Percentiles rank a stretch among this genome's conserved stretches.
Evolutionary conservation across 2,329 filamentous ascomycete genomes (phyloP).

Genomic region (Rhinocladiella mackenziei): DNA sequence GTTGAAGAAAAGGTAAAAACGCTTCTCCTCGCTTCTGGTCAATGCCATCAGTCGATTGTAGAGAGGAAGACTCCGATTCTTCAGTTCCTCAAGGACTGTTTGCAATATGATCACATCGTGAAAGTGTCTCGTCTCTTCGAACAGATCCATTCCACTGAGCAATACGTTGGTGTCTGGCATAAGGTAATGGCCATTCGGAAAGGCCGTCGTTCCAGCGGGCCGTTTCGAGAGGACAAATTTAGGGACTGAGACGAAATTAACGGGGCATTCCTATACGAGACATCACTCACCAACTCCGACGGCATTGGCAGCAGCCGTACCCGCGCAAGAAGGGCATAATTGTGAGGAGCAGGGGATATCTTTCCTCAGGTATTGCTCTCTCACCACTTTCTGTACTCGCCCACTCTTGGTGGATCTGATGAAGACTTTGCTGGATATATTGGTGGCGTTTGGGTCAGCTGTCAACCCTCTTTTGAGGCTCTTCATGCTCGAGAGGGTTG

Average conservation of each 20-base stretch:
- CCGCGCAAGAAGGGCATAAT: conserved; percentile 72
- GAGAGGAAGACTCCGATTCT: conserved; percentile 85
- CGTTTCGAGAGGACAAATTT: conserved; percentile 86
- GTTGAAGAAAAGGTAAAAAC: conserved; percentile 99
- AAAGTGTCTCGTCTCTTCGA: conserved; percentile 86
- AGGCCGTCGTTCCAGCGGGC: conserved; percentile 76
- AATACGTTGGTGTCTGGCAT: conserved; percentile 95
- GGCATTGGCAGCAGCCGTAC: conserved; percentile 72
- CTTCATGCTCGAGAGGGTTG: conserved; percentile 46
- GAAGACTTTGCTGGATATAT: conserved; percentile 92
- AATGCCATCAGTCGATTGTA: conserved; percentile 90
- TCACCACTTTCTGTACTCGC: conserved; percentile 97
- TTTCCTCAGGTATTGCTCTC: conserved; percentile 90
- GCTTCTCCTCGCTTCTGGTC: conserved; percentile 92
- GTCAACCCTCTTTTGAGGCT: conserved; percentile 58
- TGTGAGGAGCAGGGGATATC: conserved; percentile 97
- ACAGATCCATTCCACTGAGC: conserved; percentile 92
- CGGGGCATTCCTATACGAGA: no score
- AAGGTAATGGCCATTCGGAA: conserved; percentile 85
- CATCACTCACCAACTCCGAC: conserved; percentile 62
- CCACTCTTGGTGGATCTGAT: conserved; percentile 91
- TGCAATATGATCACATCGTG: conserved; percentile 97
- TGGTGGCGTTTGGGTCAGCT: conserved; percentile 57
- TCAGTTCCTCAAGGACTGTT: conserved; percentile 92
- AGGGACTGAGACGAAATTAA: conserved; percentile 52